Evolutionary conservation across 768 basidiomycete species (phyloP), one percentile per base, ranked within the genome.

Genomic region (Rhodotorula kratochvilovae): DNA sequence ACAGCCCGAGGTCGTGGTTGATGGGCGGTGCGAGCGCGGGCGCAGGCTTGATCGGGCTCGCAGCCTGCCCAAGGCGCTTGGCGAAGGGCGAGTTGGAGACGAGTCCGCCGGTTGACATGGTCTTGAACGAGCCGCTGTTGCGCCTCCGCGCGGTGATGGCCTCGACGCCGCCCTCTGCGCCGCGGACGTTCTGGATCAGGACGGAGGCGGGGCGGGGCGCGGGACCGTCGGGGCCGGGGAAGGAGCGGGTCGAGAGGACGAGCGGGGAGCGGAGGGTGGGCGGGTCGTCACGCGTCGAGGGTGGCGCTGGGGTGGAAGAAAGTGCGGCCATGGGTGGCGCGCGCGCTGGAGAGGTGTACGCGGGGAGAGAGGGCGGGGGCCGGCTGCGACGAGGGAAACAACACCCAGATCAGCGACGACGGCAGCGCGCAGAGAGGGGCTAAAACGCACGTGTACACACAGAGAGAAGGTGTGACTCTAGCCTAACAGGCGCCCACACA

Each of bases 81-180:
- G 51, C 36, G 51, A 71, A 75, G 2, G 70, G 70, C 55, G 70
- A 71, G 55, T 71, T 71, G 60, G 56, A 60, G 29, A 75, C 73
- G 67, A 75, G 67, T 5, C 55, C 55, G 23, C 70, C 70, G 15
- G 61, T 63, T 45, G 61, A 54, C 67, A 75, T 68, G 51, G 68
- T 67, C 57, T 75, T 75, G 73, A 75, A 75, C 39, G 67, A 68
- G 55, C 59, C 60, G 5, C 63, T 66, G 56, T 71, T 67, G 21
- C 73, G 63, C 27, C 73, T 27, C 1, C 73, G 53, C 2, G 63
- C 61, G 0, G 56, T 63, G 46, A 75, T 71, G 21, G 67, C 70
- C 23, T 67, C 63, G 19, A 65, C 67, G 48, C 73, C 73, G 8
- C 70, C 73, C 13, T 75, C 73, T 25, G 73, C 70, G 36, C 67